Percentiles rank a stretch among this genome's conserved stretches.
phyloP scores from a whole-genome alignment of 2,329 filamentous ascomycete species.

The Pseudocercospora ulei region DNA sequence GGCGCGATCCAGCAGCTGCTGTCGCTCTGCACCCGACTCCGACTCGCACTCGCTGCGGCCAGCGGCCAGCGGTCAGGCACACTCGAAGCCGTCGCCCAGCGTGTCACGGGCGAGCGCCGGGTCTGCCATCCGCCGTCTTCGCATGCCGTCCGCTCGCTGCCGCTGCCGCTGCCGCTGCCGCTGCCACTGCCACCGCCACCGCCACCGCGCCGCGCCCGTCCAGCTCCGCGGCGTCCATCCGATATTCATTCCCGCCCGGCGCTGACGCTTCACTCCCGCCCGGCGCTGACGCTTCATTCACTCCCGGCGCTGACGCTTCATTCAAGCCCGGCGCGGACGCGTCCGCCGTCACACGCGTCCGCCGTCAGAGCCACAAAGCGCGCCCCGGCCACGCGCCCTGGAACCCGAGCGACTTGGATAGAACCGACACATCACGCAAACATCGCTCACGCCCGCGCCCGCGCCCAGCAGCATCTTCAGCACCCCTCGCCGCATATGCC shows the following conservation, averaged over 20 bases:
- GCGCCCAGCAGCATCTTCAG: conserved; percentile 11
- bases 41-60: too few relatives aligned
- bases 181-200: conserved; percentile 13
- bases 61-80: conserved; percentile 8
- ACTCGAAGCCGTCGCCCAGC: conserved; percentile 5
- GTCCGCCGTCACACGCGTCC: conserved; percentile 7
- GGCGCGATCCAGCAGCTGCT: conserved; percentile 6
- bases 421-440: conserved; percentile 11
- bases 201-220: too few relatives aligned
- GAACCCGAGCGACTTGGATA: conserved; percentile 20
- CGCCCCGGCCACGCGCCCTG: conserved; percentile 5
- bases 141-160: conserved; percentile 21
- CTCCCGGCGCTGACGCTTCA: conserved; percentile 17
- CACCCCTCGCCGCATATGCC: conserved; percentile 13
- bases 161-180: conserved; percentile 10
- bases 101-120: conserved; percentile 3
- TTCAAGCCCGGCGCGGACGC: conserved; percentile 15
- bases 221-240: too few relatives aligned
- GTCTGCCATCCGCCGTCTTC: conserved; percentile 14
- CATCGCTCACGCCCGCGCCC: conserved; percentile 15
- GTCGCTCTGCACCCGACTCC: conserved; percentile 7
- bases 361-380: conserved; percentile 7
- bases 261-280: conserved; percentile 20
- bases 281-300: conserved; percentile 20
- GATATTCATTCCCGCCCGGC: conserved; percentile 22